Evolutionary conservation across 441 rosid species (phyloP), one percentile per base, ranked within the genome.

Genomic region (Hura crepitans): DNA sequence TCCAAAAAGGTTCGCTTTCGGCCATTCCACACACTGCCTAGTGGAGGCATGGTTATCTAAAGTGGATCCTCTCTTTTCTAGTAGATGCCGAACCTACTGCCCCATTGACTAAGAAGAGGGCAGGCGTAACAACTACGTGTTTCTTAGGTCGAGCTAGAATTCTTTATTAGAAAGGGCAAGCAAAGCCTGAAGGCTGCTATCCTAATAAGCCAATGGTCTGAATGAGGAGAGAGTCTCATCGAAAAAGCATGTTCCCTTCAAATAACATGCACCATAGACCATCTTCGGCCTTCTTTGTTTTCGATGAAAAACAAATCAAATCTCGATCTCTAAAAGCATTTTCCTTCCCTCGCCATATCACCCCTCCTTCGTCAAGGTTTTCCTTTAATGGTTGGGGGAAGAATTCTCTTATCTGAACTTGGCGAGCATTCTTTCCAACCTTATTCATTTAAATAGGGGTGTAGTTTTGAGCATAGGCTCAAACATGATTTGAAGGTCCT

Each of bases 171-270:
- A 43, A 43, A 43, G 46, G 46, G 46, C 46, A 43, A 7, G 46
- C 46, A 43, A 43, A 43, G 46, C 46, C 46, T 12, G 46, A 43
- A 43, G 46, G 46, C 10, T 43, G 46, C 46, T 43, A 43, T 43
- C 14, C 46, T 43, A 43, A 43, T 43, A 7, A 12, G 46, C 14
- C 14, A 43, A 12, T 12, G 11, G 46, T 43, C 46, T 1, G 46
- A 43, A 43, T 12, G 10, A 43, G 46, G 46, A 43, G 46, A 43
- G 46, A 12, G 46, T 43, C 10, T 12, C n/a, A 69, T 76, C 35
- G 77, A 79, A 54, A 55, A 75, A 75, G 67, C 14, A 18, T 50
- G 55, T 50, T 50, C 23, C 35, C 67, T 63, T 63, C 30, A 42
- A 30, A 63, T 63, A 63, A 43, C n/a, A 63, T 51, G 10, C 30